Evolutionary conservation across 768 basidiomycete species (phyloP).

Genomic region (Mycena crocata): DNA sequence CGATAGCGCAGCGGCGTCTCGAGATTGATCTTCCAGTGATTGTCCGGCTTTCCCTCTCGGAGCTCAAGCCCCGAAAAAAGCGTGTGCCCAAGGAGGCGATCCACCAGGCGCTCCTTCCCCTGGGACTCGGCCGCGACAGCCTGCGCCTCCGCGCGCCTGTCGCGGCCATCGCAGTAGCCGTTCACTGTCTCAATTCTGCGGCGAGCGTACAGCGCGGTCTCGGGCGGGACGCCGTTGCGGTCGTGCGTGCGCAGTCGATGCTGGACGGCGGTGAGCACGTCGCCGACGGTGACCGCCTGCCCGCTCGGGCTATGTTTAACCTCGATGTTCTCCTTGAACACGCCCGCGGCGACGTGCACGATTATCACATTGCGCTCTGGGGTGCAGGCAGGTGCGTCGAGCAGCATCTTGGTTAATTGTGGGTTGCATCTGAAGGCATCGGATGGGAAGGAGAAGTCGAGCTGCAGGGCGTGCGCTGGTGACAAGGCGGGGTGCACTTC

Average conservation of each 20-base stretch:
- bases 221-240: neutral
- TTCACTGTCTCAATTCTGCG: slow-evolving; percentile 23
- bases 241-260: slow-evolving; percentile 8
- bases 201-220: neutral
- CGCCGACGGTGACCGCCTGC: too few species aligned
- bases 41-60: neutral
- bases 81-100: slow-evolving; percentile 15
- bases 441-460: slow-evolving; percentile 28
- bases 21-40: slow-evolving; percentile 10
- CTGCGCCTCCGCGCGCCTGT: neutral
- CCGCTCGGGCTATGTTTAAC: neutral
- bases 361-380: neutral
- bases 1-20: slow-evolving; percentile 10
- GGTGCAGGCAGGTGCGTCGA: slow-evolving; percentile 3
- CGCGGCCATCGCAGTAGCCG: neutral
- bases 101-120: neutral
- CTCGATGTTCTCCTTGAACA: neutral
- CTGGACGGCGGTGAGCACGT: slow-evolving; percentile 19
- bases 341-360: neutral
- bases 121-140: neutral
- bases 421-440: slow-evolving; percentile 20
- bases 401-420: slow-evolving; percentile 3
- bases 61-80: slow-evolving; percentile 7
- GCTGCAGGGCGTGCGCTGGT: slow-evolving; percentile 6
- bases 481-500: neutral